Base-by-base conservation (phyloP, 495 filamentous ascomycete genomes). In the Penicillium egyptiacum region DNA sequence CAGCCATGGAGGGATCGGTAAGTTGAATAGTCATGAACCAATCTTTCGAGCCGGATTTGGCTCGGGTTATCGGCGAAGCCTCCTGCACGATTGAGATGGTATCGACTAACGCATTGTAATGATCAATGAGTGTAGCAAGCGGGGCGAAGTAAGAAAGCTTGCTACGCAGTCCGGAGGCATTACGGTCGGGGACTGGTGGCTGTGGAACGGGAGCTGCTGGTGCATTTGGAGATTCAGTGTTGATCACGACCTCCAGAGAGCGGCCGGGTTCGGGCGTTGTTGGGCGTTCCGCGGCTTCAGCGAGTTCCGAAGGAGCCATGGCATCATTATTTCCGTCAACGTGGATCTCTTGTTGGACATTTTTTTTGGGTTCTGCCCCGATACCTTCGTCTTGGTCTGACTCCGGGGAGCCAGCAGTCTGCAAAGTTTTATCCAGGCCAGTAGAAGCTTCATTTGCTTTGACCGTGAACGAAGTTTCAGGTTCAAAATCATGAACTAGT, bases 1-100 rank as follows among this genome's bases (percentile, higher is more conserved):
- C 74, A 28, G 73, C 75, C 73, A 76, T 72, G 14, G 76, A 79
- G 17, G 82, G 80, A 67, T 95, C 91, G 1, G 86, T 88, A 52
- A 95, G 74, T 37, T 82, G 80, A 44, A 94, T 79, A 20, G 83
- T 82, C 53, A 89, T 75, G 65, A 81, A 77, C 68, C 83, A 92
- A 63, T 95, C 87, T 54, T 82, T 77, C 6, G 86, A 85, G 1
- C 88, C 88, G 16, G 78, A 74, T 53, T 84, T 84, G 11, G 87
- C 84, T 28, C 85, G 81, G 25, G 76, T 70, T 2, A 86, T 79
- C 5, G 80, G 71, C 1, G 83, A 81, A 20, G 70, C 66, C 46
- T 83, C 76, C 19, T 83, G 79, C 12, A 85, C 88, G 19, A 93
- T 73, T 1, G 85, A 89, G 31, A 94, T 77, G 11, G 88, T 78